Conservation (phyloP, 2,329 filamentous ascomycete species). For the Scytalidium sp. region DNA sequence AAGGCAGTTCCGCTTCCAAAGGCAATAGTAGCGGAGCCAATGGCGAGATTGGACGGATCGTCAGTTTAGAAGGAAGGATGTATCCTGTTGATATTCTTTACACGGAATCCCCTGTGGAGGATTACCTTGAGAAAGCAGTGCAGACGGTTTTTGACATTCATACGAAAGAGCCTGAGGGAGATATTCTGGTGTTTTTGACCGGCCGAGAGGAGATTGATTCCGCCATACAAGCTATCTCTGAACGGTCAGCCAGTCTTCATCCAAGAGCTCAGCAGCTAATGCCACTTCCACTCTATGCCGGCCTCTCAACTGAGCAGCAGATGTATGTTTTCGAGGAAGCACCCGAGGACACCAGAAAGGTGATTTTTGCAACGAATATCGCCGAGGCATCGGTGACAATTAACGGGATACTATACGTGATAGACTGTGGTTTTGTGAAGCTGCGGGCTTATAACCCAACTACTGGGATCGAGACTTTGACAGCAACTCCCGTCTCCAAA, state of each 20-base stretch:
- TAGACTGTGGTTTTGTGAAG: constrained; percentile 91
- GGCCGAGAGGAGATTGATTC: constrained; percentile 90
- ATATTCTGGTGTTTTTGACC: constrained; percentile 88
- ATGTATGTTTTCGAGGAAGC: constrained; percentile 91
- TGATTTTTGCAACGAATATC: constrained; percentile 93
- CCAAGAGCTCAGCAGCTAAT: constrained; percentile 58
- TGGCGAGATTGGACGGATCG: constrained; percentile 57
- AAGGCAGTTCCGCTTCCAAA: constrained; percentile 19
- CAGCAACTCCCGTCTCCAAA: constrained; percentile 78
- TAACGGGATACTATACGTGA: constrained; percentile 83
- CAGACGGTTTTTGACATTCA: constrained; percentile 88
- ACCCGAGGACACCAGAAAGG: constrained; percentile 79
- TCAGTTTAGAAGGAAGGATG: constrained; percentile 83
- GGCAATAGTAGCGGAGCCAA: constrained; percentile 19
- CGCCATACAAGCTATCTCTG: constrained; percentile 74
- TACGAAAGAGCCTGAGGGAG: constrained; percentile 72
- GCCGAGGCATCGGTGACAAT: constrained; percentile 96
- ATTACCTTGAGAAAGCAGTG: constrained; percentile 83
- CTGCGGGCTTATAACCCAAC: constrained; percentile 78
- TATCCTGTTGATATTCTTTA: constrained; percentile 88
- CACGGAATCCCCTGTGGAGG: constrained; percentile 71
- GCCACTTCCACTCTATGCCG: constrained; percentile 82
- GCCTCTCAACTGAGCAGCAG: constrained; percentile 84
- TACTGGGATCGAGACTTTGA: constrained; percentile 85
- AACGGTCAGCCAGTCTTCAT: constrained; percentile 63